Evolutionary conservation across 192 early-diverging fungal genomes (phyloP).

Genomic region (Backusella liffmaniae): DNA sequence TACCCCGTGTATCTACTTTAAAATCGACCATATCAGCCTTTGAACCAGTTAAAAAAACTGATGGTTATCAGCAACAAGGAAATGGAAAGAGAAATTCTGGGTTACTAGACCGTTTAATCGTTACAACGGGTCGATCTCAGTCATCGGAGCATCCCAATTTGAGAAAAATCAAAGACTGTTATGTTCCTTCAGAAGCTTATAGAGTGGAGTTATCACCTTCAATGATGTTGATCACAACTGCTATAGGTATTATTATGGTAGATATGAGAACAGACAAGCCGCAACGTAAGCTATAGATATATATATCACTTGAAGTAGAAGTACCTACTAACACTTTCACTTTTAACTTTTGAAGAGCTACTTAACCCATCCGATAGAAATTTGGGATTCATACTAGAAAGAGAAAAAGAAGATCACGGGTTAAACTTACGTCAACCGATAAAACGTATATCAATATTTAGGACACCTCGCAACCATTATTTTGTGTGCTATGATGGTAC

Average conservation of each 20-base stretch:
- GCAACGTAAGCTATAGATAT: slow-evolving; percentile 41
- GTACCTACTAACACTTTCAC: neutral
- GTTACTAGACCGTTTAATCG: slow-evolving; percentile 49
- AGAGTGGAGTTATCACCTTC: slow-evolving; percentile 82
- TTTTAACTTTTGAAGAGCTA: slow-evolving; percentile 55
- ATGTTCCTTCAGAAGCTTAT: slow-evolving; percentile 85
- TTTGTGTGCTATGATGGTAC: slow-evolving; percentile 90
- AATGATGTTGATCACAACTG: slow-evolving; percentile 84
- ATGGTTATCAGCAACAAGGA: neutral
- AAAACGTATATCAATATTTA: slow-evolving; percentile 83
- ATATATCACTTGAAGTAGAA: neutral
- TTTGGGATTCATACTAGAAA: slow-evolving; percentile 82
- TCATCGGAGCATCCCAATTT: slow-evolving; percentile 37
- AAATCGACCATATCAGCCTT: slow-evolving; percentile 75
- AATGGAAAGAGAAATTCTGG: slow-evolving; percentile 71
- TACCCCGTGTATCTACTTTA: slow-evolving; percentile 69
- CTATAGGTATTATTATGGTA: slow-evolving; percentile 91
- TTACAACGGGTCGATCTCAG: slow-evolving; percentile 39
- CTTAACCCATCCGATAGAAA: slow-evolving; percentile 79
- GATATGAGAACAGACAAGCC: slow-evolving; percentile 84
- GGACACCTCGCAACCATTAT: slow-evolving; percentile 74
- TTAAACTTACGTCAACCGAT: slow-evolving; percentile 37
- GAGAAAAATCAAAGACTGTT: slow-evolving; percentile 80
- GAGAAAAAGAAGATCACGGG: slow-evolving; percentile 48
- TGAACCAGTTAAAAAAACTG: slow-evolving; percentile 48